A percentile compares a stretch with the other conserved stretches of the same genome.
Conservation (phyloP, 345 rosid species). For the Raphanus raphanistrum region DNA sequence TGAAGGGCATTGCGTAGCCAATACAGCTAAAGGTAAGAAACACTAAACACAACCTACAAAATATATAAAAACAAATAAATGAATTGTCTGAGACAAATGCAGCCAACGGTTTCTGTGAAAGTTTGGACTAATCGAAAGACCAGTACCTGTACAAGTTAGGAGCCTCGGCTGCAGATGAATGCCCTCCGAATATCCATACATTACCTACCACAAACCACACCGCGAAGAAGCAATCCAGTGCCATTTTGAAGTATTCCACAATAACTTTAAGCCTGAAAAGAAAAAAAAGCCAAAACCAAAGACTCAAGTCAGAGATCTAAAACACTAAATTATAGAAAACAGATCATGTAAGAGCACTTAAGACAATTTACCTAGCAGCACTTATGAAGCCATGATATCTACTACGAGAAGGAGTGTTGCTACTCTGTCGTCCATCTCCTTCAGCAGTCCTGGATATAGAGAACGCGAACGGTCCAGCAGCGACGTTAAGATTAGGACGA, state of each 20-base stretch:
- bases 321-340: too few species aligned
- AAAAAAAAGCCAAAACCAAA: conserved; percentile 9
- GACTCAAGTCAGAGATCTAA: background rate
- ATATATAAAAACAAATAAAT: background rate
- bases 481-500: conserved; percentile 68
- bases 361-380: conserved; percentile 58
- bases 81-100: conserved; percentile 16
- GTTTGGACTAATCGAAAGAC: background rate
- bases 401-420: conserved; percentile 51
- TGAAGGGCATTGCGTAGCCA: conserved; percentile 98
- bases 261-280: conserved; percentile 69
- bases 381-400: conserved; percentile 52
- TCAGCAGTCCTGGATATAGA: conserved; percentile 69
- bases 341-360: background rate
- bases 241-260: conserved; percentile 94
- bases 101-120: too few species aligned
- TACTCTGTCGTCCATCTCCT: conserved; percentile 57
- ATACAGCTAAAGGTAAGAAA: conserved; percentile 93
- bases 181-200: conserved; percentile 98
- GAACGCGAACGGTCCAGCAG: conserved; percentile 75
- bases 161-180: conserved; percentile 77
- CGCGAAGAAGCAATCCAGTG: conserved; percentile 96
- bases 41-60: conserved; percentile 92
- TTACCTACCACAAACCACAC: conserved; percentile 99
- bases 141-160: conserved; percentile 91